These are phyloP conservation scores for Apiotrichum gracile DNA, from an alignment of 1,284 basidiomycete species.

Conservation along the genomic window DNA sequence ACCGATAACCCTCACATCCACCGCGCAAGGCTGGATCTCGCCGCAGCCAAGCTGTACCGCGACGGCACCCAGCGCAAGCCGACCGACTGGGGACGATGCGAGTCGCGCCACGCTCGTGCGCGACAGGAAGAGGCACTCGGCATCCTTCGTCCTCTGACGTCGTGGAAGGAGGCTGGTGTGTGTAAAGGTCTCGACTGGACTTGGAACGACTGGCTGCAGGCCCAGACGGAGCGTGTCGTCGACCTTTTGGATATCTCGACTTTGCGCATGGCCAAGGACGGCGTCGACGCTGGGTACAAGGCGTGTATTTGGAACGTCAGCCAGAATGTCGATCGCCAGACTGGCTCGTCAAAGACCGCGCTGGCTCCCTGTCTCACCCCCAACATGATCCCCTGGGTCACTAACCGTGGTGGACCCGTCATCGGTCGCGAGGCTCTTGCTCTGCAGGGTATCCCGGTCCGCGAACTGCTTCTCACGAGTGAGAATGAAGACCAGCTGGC, in stretches of 20 bases:
- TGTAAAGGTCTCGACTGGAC: slow-evolving; percentile 84
- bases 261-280: slow-evolving; percentile 71
- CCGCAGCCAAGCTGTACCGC: slow-evolving; percentile 47
- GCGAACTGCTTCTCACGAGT: slow-evolving; percentile 82
- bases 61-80: slow-evolving; percentile 53
- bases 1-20: slow-evolving; percentile 88
- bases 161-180: slow-evolving; percentile 87
- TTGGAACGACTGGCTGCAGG: slow-evolving; percentile 88
- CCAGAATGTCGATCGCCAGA: slow-evolving; percentile 89
- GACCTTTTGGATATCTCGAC: slow-evolving; percentile 88
- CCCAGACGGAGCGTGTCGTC: slow-evolving; percentile 89
- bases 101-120: slow-evolving; percentile 83
- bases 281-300: slow-evolving; percentile 77
- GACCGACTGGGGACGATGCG: slow-evolving; percentile 82
- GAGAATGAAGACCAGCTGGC: slow-evolving; percentile 91
- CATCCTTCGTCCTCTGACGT: slow-evolving; percentile 75
- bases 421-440: slow-evolving; percentile 86
- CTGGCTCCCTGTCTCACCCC: slow-evolving; percentile 90
- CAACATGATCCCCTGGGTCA: slow-evolving; percentile 93
- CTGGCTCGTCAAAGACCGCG: slow-evolving; percentile 70
- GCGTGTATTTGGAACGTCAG: slow-evolving; percentile 98
- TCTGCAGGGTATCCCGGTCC: slow-evolving; percentile 86
- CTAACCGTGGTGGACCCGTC: slow-evolving; percentile 93
- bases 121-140: slow-evolving; percentile 78
- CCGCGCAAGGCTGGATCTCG: slow-evolving; percentile 75